Evolutionary conservation across 805 yeast genomes (phyloP).

Genomic region (Saccharomycopsis lassenensis): DNA sequence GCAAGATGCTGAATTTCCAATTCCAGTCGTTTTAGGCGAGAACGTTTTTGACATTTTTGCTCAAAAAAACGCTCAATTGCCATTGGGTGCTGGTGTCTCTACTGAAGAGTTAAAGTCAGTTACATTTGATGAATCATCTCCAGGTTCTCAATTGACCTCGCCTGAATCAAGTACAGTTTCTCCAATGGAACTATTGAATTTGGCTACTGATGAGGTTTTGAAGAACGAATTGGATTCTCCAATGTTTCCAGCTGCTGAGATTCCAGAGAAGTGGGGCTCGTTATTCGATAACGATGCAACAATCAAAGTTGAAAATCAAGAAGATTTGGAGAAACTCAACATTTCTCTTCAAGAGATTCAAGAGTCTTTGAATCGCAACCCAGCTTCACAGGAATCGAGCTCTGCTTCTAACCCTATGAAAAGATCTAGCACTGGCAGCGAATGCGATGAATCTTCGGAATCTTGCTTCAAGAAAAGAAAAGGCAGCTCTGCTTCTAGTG

Average conservation of each 20-base stretch:
- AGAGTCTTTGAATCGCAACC: constrained; percentile 1
- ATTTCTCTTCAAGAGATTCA: constrained; percentile 3
- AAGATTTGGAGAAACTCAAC: no score
- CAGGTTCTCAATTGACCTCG: constrained; percentile 20
- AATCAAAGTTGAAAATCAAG: no score
- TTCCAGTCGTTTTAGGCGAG: constrained; percentile 17
- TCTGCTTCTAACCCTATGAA: not conserved
- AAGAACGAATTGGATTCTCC: constrained; percentile 32
- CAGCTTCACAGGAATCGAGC: not conserved
- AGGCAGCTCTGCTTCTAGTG: constrained; percentile 10
- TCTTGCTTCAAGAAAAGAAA: not conserved
- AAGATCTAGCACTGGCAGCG: not conserved
- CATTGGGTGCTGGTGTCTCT: constrained; percentile 22
- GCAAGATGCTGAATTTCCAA: constrained; percentile 6
- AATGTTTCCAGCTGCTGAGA: constrained; percentile 46
- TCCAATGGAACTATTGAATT: constrained; percentile 43
- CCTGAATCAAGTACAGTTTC: constrained; percentile 28
- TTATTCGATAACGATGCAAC: constrained; percentile 41
- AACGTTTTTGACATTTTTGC: constrained; percentile 17
- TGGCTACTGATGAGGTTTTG: constrained; percentile 43
- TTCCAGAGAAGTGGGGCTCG: constrained; percentile 48
- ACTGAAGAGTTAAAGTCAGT: constrained; percentile 19
- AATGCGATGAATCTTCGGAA: not conserved
- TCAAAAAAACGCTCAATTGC: constrained; percentile 21
- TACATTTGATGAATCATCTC: constrained; percentile 20